These are phyloP conservation scores for Penicillium paneum DNA, from an alignment of 2,329 filamentous ascomycete species.

Conservation along the genomic window DNA sequence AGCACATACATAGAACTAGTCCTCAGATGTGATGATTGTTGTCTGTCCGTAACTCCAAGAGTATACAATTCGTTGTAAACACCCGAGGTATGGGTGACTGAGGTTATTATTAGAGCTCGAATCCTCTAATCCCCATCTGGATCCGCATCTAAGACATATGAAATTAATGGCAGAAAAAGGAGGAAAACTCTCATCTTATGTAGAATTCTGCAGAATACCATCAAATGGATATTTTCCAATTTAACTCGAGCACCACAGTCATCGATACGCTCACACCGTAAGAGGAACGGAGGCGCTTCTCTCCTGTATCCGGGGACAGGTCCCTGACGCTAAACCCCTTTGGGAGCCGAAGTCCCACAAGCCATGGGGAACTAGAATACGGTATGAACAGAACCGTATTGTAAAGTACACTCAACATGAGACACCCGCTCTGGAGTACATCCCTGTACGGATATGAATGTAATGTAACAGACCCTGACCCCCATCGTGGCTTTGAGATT, in stretches of 20 bases:
- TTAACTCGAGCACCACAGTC: not conserved
- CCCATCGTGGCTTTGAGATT: slow-evolving; percentile 6
- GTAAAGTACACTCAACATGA: not conserved
- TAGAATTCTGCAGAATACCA: not conserved
- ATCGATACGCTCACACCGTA: not conserved
- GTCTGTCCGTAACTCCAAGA: too few species aligned
- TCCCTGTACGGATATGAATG: not conserved
- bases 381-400: slow-evolving; percentile 1
- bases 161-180: not conserved
- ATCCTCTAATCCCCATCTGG: not conserved
- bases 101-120: slow-evolving; percentile 7
- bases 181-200: not conserved
- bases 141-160: slow-evolving; percentile 2
- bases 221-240: not conserved
- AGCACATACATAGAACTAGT: too few species aligned
- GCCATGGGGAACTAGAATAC: slow-evolving; percentile 3
- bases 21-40: too few species aligned
- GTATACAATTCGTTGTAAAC: too few species aligned
- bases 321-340: slow-evolving; percentile 12
- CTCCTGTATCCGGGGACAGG: slow-evolving; percentile 5
- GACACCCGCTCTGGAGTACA: not conserved
- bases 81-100: not conserved
- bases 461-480: slow-evolving; percentile 7
- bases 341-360: slow-evolving; percentile 4
- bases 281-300: not conserved